Conservation (phyloP, 2,329 filamentous ascomycete species). For the Hypoxylon sp. region DNA sequence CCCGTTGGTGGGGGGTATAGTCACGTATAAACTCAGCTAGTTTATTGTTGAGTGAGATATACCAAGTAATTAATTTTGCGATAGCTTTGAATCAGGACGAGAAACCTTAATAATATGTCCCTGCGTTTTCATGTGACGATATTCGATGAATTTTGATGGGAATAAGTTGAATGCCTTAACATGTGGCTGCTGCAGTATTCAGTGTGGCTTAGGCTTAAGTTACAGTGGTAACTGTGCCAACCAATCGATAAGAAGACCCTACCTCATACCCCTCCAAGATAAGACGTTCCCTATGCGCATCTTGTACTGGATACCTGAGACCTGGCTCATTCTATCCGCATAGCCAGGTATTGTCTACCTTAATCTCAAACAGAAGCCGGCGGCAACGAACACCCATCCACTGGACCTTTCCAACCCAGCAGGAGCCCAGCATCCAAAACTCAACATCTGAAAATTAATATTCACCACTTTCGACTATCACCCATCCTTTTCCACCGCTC, state of each 20-base stretch:
- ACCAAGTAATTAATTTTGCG: no score
- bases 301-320: conserved; percentile 8
- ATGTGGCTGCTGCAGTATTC: conserved; percentile 17
- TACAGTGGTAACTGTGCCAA: conserved; percentile 15
- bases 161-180: no score
- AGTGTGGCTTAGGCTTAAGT: conserved; percentile 12
- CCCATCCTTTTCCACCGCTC: background rate
- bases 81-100: no score
- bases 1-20: background rate
- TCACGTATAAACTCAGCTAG: no score
- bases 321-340: no score
- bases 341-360: conserved; percentile 14
- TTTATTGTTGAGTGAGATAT: no score
- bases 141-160: conserved; percentile 1
- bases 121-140: no score
- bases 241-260: conserved; percentile 33
- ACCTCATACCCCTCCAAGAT: conserved; percentile 29
- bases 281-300: conserved; percentile 3
- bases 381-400: conserved; percentile 11
- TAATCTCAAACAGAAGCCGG: conserved; percentile 9
- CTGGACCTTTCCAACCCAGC: conserved; percentile 20
- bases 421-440: conserved; percentile 12
- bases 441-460: conserved; percentile 7
- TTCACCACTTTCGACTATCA: conserved; percentile 1
- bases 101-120: no score